Evolutionary conservation across 805 yeast genomes (phyloP).

Genomic region (Tetrapisispora iriomotensis): DNA sequence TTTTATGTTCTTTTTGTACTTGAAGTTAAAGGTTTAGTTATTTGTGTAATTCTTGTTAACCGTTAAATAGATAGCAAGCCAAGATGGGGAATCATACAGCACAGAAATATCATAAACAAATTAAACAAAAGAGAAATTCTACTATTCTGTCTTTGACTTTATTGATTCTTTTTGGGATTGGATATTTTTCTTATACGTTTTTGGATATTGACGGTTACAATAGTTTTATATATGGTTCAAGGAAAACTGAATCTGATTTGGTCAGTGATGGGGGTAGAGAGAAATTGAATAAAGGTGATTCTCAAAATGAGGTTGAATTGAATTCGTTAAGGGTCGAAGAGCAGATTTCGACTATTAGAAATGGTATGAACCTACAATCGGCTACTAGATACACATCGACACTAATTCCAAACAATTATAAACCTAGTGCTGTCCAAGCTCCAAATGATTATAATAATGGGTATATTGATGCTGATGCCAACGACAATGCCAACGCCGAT

Average conservation of each 20-base stretch:
- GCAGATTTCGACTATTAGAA: slow-evolving; percentile 11
- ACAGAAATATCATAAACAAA: not conserved
- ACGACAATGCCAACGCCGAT: slow-evolving; percentile 9
- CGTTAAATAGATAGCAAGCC: no score
- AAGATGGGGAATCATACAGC: no score
- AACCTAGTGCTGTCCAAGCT: not conserved
- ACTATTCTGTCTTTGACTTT: not conserved
- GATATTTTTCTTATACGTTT: not conserved
- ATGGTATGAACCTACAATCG: slow-evolving; percentile 6
- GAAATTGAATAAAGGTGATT: not conserved
- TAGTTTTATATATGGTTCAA: no score
- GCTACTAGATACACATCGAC: not conserved
- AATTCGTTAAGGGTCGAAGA: slow-evolving; percentile 11
- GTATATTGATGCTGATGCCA: slow-evolving; percentile 18
- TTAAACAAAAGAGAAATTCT: slow-evolving; percentile 1
- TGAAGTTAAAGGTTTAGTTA: no score
- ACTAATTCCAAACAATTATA: not conserved
- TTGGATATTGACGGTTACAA: not conserved
- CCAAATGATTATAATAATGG: not conserved
- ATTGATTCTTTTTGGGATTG: not conserved
- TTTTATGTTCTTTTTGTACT: no score
- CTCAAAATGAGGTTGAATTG: slow-evolving; percentile 4
- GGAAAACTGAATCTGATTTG: no score
- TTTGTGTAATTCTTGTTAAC: no score
- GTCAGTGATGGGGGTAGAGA: no score